Evolutionary conservation across 768 basidiomycete genomes (phyloP).

Genomic region (Collybiopsis luxurians): DNA sequence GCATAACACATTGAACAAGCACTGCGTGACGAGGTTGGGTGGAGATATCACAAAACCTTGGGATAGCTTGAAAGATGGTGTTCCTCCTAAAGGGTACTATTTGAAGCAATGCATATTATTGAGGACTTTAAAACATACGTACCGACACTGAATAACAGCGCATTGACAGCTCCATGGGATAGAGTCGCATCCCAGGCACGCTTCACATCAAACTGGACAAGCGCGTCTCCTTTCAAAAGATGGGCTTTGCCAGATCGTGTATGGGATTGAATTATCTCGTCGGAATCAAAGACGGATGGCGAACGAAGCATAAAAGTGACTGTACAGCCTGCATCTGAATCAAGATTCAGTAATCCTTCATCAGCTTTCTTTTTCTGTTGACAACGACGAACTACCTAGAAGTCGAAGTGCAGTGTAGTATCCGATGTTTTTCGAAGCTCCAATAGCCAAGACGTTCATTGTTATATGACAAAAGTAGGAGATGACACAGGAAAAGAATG

Average conservation of each 20-base stretch:
- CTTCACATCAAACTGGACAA: constrained; percentile 47
- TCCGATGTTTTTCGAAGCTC: constrained; percentile 57
- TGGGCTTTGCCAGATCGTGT: constrained; percentile 49
- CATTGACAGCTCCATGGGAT: constrained; percentile 39
- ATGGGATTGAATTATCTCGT: constrained; percentile 50
- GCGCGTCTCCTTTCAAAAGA: constrained; percentile 60
- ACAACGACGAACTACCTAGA: constrained; percentile 21
- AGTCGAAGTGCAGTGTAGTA: constrained; percentile 48
- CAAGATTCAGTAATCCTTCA: neutral
- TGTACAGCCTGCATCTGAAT: constrained; percentile 52
- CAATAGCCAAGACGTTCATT: constrained; percentile 44
- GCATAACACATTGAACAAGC: constrained; percentile 52
- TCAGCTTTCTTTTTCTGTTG: neutral
- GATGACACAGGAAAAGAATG: no score
- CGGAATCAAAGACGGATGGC: constrained; percentile 48
- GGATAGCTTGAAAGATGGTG: constrained; percentile 38
- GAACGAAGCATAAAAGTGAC: constrained; percentile 65
- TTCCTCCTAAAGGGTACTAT: no score
- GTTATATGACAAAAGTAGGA: no score
- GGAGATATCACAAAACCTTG: constrained; percentile 51
- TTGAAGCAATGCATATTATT: neutral
- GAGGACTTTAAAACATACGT: constrained; percentile 14
- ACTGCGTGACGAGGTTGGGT: constrained; percentile 56
- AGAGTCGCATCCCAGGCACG: constrained; percentile 48
- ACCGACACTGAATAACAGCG: constrained; percentile 64